Conservation (phyloP, 1,139 yeast genomes). For the Blastobotrys serpentis region DNA sequence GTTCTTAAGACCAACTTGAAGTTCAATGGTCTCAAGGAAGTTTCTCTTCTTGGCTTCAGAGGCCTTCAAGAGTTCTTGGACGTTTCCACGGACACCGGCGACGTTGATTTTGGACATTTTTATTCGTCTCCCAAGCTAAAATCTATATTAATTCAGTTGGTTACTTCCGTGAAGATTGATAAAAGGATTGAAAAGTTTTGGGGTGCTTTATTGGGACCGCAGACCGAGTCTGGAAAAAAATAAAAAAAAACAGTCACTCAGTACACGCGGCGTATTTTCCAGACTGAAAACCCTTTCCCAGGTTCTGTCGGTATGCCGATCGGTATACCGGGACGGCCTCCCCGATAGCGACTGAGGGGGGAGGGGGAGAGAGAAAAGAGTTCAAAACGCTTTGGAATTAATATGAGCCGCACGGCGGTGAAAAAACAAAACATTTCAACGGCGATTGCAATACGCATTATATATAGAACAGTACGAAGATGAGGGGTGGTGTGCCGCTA, state of each 20-base stretch:
- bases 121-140: conserved; percentile 40
- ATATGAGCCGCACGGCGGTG: too few relatives aligned
- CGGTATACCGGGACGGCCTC: not conserved
- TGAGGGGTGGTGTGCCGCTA: too few relatives aligned
- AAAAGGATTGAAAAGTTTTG: not conserved
- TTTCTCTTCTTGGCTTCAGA: conserved; percentile 99
- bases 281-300: too few relatives aligned
- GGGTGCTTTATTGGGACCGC: conserved; percentile 5
- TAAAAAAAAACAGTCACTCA: conserved; percentile 11
- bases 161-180: conserved; percentile 15
- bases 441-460: too few relatives aligned
- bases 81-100: conserved; percentile 95
- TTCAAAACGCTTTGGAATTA: too few relatives aligned
- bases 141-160: conserved; percentile 19
- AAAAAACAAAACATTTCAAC: too few relatives aligned
- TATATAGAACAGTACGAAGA: too few relatives aligned
- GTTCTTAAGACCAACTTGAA: conserved; percentile 99
- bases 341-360: too few relatives aligned
- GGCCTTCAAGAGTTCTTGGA: conserved; percentile 85
- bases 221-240: not conserved
- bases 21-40: conserved; percentile 99
- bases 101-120: conserved; percentile 91
- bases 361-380: too few relatives aligned
- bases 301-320: not conserved
- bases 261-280: not conserved